phyloP scores from a whole-genome alignment of 2,329 filamentous ascomycete species.

The Penicillium fuscoglaucum region DNA sequence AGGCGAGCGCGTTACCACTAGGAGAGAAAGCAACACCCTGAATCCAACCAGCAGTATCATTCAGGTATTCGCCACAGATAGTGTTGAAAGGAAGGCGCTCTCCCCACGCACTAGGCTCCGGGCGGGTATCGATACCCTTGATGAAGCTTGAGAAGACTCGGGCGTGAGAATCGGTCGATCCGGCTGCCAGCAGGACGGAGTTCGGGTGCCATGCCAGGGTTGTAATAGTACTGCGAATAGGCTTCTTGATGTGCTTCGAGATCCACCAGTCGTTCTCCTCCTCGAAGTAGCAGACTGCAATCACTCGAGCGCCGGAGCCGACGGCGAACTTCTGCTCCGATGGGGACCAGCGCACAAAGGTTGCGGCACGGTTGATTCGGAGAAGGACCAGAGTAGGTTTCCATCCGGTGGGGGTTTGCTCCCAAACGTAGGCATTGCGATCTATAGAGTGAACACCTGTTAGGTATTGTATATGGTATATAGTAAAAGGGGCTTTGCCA shows the following conservation, averaged over 20 bases:
- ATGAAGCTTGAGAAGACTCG: conserved; percentile 94
- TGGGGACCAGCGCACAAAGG: conserved; percentile 95
- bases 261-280: conserved; percentile 99
- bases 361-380: conserved; percentile 93
- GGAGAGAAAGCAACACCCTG: conserved; percentile 93
- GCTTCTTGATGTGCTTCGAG: conserved; percentile 98
- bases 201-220: conserved; percentile 97
- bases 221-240: conserved; percentile 94
- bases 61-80: conserved; percentile 93
- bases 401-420: conserved; percentile 86
- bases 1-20: conserved; percentile 87
- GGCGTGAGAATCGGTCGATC: conserved; percentile 95
- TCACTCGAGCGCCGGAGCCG: conserved; percentile 90
- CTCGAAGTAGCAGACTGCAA: conserved; percentile 97
- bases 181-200: conserved; percentile 88
- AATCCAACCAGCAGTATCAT: conserved; percentile 95
- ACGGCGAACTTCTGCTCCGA: conserved; percentile 97
- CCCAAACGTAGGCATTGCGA: conserved; percentile 97
- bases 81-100: conserved; percentile 97
- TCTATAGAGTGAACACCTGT: conserved; percentile 54
- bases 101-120: conserved; percentile 87
- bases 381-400: conserved; percentile 96
- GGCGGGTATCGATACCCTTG: conserved; percentile 86
- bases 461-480: not conserved
- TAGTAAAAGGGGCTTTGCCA: not conserved